Conservation (phyloP, 805 yeast species). For the Vanderwaltozyma tropicalis region DNA sequence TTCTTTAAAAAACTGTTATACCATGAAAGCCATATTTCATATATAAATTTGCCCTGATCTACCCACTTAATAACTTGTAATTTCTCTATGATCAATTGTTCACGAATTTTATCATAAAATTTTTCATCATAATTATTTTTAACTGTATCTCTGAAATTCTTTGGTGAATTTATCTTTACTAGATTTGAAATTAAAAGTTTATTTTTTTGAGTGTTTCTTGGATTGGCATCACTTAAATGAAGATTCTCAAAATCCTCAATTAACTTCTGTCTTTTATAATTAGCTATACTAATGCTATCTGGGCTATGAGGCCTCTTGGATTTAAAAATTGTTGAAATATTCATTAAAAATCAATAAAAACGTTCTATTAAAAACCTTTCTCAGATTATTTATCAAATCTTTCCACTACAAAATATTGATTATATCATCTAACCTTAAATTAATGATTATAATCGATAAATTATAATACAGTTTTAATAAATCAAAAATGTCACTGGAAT, state of each 20-base stretch:
- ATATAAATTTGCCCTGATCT: conserved; percentile 13
- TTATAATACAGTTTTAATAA: no score
- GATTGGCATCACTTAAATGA: conserved; percentile 8
- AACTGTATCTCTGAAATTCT: background rate
- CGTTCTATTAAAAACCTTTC: background rate
- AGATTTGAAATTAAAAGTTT: conserved; percentile 5
- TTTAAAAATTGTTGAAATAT: conserved; percentile 8
- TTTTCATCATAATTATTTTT: background rate
- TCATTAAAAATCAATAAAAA: background rate
- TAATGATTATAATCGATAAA: no score
- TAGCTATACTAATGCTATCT: conserved; percentile 18
- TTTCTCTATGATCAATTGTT: conserved; percentile 7
- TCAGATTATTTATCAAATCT: no score
- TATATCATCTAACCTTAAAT: no score
- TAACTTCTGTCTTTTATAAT: conserved; percentile 27
- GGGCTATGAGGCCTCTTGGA: conserved; percentile 23
- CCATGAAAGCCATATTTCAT: conserved; percentile 27
- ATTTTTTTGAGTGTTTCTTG: conserved; percentile 4
- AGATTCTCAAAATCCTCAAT: conserved; percentile 26
- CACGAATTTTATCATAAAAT: conserved; percentile 3
- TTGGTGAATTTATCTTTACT: conserved; percentile 3
- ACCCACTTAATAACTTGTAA: conserved; percentile 25
- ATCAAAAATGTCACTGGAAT: no score
- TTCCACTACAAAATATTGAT: no score
- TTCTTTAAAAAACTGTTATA: background rate